Evolutionary conservation across 192 early-diverging fungal genomes (phyloP).

Genomic region (Backusella morwellensis): DNA sequence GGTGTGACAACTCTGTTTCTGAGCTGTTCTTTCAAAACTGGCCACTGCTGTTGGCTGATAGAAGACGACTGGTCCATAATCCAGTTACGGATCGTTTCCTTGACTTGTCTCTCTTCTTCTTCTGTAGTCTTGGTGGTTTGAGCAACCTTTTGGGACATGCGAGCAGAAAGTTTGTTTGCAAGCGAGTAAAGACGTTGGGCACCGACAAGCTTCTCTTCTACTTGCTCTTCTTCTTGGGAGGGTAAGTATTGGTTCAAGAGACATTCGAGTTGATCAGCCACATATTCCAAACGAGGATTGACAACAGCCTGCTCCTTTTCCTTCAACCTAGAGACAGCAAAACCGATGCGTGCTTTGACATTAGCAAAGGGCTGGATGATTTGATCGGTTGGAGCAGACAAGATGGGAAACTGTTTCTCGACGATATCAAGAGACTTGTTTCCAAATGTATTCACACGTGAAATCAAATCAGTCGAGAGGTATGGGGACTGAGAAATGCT

Average conservation of each 20-base stretch:
- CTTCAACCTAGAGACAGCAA: background rate
- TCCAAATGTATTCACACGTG: constrained; percentile 21
- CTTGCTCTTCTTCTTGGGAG: background rate
- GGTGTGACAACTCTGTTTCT: background rate
- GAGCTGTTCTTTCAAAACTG: background rate
- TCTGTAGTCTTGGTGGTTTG: background rate
- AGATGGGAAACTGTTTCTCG: constrained; percentile 14
- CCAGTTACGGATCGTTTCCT: background rate
- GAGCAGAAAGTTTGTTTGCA: background rate
- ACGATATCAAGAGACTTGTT: constrained; percentile 17
- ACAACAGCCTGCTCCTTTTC: background rate
- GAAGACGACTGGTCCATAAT: background rate
- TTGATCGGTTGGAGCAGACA: constrained; percentile 18
- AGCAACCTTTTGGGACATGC: background rate
- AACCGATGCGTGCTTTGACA: background rate
- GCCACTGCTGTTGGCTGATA: constrained; percentile 1
- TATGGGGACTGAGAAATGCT: background rate
- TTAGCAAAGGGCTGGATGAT: constrained; percentile 2
- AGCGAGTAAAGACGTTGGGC: background rate
- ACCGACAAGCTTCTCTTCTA: background rate
- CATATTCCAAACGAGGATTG: background rate
- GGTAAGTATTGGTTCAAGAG: constrained; percentile 12
- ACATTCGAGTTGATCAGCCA: background rate
- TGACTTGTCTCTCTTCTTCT: constrained; percentile 11
- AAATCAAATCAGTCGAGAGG: background rate